Percentiles rank a stretch among this genome's conserved stretches.
These are phyloP conservation scores for Cymbopogon citratus DNA, from an alignment of 176 grass and related monocot genomes.

Conservation along the genomic window DNA sequence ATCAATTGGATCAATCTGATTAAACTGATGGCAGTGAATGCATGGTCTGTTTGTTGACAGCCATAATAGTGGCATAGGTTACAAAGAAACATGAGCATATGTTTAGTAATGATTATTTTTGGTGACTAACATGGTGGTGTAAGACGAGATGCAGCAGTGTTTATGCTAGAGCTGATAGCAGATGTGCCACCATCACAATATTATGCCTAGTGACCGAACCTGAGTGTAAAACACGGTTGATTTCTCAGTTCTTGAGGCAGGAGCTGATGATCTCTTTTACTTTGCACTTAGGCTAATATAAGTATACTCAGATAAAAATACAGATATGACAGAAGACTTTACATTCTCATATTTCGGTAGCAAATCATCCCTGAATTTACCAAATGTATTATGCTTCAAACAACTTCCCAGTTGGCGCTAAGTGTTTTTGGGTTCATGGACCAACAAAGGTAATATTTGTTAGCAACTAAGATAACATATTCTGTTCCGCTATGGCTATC, in stretches of 20 bases:
- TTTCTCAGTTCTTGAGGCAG: background rate
- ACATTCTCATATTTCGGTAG: background rate
- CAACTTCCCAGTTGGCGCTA: background rate
- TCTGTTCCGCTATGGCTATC: background rate
- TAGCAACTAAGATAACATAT: background rate
- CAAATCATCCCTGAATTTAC: background rate
- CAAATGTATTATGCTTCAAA: no score
- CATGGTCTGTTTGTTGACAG: background rate
- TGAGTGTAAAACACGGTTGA: background rate
- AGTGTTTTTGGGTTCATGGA: background rate
- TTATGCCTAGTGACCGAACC: background rate
- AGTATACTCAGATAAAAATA: background rate
- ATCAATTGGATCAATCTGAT: background rate
- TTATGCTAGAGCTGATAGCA: background rate
- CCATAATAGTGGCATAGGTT: background rate
- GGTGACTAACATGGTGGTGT: no score
- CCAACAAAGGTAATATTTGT: background rate
- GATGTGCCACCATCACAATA: background rate
- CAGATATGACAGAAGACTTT: background rate
- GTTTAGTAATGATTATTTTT: background rate
- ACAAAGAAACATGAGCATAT: background rate
- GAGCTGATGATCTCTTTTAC: background rate
- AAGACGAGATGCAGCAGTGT: no score
- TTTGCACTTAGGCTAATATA: background rate
- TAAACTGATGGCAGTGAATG: background rate